These are phyloP conservation scores for Chaetomiaceae sp. DNA, from an alignment of 2,329 filamentous ascomycete genomes.

Conservation along the genomic window DNA sequence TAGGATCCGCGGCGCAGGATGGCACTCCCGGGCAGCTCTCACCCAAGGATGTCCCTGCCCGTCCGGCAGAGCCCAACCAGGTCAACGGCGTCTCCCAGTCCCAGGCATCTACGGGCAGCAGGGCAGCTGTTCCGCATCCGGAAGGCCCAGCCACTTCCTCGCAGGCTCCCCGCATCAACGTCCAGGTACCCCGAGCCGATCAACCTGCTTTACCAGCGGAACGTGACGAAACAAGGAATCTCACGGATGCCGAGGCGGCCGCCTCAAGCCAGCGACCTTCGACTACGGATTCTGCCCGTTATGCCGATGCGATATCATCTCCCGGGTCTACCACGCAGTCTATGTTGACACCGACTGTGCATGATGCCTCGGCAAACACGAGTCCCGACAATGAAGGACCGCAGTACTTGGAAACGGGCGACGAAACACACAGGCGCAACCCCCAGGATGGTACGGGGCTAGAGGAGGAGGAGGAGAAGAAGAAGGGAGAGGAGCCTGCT, in stretches of 20 bases:
- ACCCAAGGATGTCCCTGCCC: not conserved
- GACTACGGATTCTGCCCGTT: slow-evolving; percentile 33
- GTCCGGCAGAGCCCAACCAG: not conserved
- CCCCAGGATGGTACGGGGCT: slow-evolving; percentile 26
- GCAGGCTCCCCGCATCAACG: slow-evolving; percentile 7
- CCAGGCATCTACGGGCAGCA: not conserved
- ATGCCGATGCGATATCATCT: slow-evolving; percentile 46
- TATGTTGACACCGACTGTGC: slow-evolving; percentile 64
- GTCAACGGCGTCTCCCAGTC: not conserved
- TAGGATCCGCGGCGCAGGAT: not conserved
- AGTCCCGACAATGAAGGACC: slow-evolving; percentile 66
- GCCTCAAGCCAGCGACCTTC: slow-evolving; percentile 30
- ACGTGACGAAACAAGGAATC: slow-evolving; percentile 16
- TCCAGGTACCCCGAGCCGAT: not conserved
- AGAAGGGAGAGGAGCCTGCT: no score
- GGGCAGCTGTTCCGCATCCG: not conserved
- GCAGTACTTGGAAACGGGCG: slow-evolving; percentile 47
- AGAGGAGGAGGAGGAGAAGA: slow-evolving; percentile 14
- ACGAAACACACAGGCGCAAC: slow-evolving; percentile 40
- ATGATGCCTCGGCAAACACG: slow-evolving; percentile 66
- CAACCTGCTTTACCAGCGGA: not conserved
- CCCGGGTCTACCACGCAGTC: slow-evolving; percentile 67
- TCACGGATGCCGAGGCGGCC: slow-evolving; percentile 27
- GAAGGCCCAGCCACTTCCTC: not conserved
- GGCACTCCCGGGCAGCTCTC: not conserved